These are phyloP conservation scores for Medicago truncatula DNA, from an alignment of 306 rosid species.

Conservation along the genomic window MtrunA17r5.0-ANR NC_053042.1:33964001-33964500, in stretches of 20 bases:
- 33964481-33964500: conserved; percentile 27
- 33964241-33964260: conserved; percentile 42
- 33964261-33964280: conserved; percentile 39
- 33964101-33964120: conserved; percentile 92
- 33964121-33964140: conserved; percentile 79
- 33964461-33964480: conserved; percentile 58
- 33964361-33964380: conserved; percentile 38
- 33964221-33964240: conserved; percentile 32
- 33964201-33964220: conserved; percentile 46
- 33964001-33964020: conserved; percentile 90
- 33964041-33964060: conserved; percentile 73
- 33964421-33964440: conserved; percentile 61
- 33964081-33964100: conserved; percentile 63
- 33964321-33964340: conserved; percentile 43
- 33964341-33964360: conserved; percentile 43
- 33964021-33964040: conserved; percentile 77
- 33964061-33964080: conserved; percentile 63
- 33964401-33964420: conserved; percentile 42
- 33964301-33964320: conserved; percentile 38
- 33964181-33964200: conserved; percentile 46
- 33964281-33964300: conserved; percentile 42
- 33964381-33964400: conserved; percentile 27
- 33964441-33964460: conserved; percentile 52
- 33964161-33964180: conserved; percentile 60
- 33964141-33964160: conserved; percentile 58